phyloP scores from a whole-genome alignment of 2,329 filamentous ascomycete genomes.

The Penicillium rolfsii region DNA sequence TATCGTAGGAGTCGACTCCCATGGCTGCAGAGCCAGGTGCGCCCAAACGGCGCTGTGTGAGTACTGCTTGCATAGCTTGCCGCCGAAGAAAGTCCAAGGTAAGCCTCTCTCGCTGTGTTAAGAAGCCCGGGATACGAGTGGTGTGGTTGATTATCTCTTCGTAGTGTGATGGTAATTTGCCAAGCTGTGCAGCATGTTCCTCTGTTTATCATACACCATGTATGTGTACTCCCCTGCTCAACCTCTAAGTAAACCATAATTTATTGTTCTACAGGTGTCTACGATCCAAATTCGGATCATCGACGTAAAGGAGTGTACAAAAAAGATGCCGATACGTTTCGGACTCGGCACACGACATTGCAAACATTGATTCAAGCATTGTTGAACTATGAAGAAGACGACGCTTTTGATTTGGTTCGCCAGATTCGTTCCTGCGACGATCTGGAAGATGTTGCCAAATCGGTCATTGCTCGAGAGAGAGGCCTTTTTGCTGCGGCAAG shows the following conservation, averaged over 20 bases:
- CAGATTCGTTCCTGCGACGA: constrained; percentile 86
- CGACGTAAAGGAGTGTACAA: constrained; percentile 96
- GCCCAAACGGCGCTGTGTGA: constrained; percentile 74
- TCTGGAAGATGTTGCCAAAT: constrained; percentile 65
- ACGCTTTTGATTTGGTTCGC: constrained; percentile 77
- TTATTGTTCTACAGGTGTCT: constrained; percentile 68
- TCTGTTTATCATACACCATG: constrained; percentile 72
- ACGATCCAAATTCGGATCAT: constrained; percentile 95
- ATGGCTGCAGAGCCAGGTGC: constrained; percentile 37
- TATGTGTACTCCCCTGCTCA: constrained; percentile 24
- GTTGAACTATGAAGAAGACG: constrained; percentile 85
- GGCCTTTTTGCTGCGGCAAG: constrained; percentile 41
- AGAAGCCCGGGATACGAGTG: background rate
- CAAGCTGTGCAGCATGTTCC: constrained; percentile 92
- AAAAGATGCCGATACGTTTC: constrained; percentile 85
- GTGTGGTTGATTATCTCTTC: constrained; percentile 3
- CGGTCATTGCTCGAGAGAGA: constrained; percentile 59
- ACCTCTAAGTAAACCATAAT: background rate
- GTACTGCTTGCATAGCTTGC: constrained; percentile 82
- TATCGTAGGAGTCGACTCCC: constrained; percentile 13
- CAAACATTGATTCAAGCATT: constrained; percentile 94
- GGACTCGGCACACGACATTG: constrained; percentile 82
- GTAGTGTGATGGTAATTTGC: constrained; percentile 83
- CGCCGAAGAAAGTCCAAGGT: constrained; percentile 76
- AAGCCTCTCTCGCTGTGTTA: constrained; percentile 12